A percentile compares a stretch with the other conserved stretches of the same genome.
phyloP scores from a whole-genome alignment of 208 protist genomes.

The Crithidia acanthocephali region DNA sequence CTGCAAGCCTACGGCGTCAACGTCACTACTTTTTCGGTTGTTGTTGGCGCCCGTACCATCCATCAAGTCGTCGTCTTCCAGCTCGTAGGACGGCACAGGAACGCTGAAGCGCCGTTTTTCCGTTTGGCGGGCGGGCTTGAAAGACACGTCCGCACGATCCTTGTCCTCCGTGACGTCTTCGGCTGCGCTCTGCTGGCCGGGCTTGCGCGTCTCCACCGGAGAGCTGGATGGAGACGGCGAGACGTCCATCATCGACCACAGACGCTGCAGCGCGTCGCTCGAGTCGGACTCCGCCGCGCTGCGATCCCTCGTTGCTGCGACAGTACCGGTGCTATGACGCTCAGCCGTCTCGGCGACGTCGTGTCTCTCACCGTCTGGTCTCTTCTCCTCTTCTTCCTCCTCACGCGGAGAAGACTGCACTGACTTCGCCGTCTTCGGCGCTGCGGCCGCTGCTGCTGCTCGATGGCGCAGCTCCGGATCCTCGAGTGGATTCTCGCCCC shows the following conservation, averaged over 20 bases:
- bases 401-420: no score
- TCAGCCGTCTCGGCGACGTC: background rate
- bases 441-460: background rate
- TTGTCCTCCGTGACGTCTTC: background rate
- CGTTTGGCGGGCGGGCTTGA: background rate
- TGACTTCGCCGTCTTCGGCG: background rate
- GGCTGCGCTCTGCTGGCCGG: no score
- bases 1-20: background rate
- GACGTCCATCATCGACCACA: slow-evolving; percentile 12
- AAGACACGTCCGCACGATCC: background rate
- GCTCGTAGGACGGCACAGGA: slow-evolving; percentile 10
- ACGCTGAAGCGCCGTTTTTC: slow-evolving; percentile 11
- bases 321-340: no score
- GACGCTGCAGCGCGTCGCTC: background rate
- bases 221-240: background rate
- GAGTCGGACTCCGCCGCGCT: background rate
- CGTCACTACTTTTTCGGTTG: background rate
- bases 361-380: no score
- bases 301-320: background rate
- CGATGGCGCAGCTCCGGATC: slow-evolving; percentile 11
- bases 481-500: slow-evolving; percentile 36
- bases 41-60: background rate
- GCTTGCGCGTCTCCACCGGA: background rate
- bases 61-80: slow-evolving; percentile 5
- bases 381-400: slow-evolving; percentile 8